Percentiles rank a stretch among this genome's conserved stretches.
Conservation (phyloP, 139 green algal genomes). For the Diplosphaera chodatii region DNA sequence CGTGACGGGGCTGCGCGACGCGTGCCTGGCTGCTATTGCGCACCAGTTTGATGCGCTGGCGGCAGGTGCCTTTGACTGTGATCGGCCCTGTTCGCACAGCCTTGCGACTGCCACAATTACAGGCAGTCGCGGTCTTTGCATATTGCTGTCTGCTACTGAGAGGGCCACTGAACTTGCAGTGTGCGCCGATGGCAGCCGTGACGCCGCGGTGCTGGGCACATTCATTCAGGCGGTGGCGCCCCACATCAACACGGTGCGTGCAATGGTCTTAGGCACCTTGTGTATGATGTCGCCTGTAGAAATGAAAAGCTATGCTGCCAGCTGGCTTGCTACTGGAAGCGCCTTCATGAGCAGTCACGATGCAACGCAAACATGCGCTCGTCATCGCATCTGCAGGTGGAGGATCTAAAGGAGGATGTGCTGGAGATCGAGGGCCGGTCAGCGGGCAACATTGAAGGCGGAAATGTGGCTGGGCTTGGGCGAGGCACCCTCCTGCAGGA, state of each 20-base stretch:
- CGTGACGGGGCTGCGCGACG: constrained; percentile 12
- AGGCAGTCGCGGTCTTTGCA: too few relatives aligned
- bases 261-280: too few relatives aligned
- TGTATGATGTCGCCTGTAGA: too few relatives aligned
- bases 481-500: constrained; percentile 21
- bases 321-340: too few relatives aligned
- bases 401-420: background rate
- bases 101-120: too few relatives aligned
- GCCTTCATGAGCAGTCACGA: too few relatives aligned
- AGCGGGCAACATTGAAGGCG: constrained; percentile 18
- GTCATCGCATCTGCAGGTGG: background rate
- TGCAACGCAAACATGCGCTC: too few relatives aligned
- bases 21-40: constrained; percentile 13
- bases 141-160: too few relatives aligned
- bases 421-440: constrained; percentile 16
- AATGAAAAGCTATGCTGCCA: too few relatives aligned
- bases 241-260: background rate
- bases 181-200: background rate
- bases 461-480: constrained; percentile 6
- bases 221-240: background rate
- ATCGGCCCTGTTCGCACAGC: too few relatives aligned
- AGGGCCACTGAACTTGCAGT: too few relatives aligned
- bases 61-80: background rate
- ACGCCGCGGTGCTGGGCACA: background rate
- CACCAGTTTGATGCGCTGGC: constrained; percentile 2